Conservation (phyloP, 176 grass and related monocot species). For the Hyparrhenia diplandra region DNA sequence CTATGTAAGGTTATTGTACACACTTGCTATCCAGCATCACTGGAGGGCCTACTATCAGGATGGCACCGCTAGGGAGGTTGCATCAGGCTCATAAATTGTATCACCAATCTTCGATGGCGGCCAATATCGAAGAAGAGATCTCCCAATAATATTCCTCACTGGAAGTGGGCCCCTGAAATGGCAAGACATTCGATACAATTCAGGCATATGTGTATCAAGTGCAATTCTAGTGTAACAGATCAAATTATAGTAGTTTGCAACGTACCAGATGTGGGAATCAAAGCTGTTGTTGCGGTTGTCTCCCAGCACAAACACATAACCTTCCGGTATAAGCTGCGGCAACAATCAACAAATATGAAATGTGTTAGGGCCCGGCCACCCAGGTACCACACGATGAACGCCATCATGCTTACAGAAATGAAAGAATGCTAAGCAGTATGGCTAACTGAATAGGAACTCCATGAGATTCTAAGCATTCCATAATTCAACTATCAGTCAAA, state of each 20-base stretch:
- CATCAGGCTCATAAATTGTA: slow-evolving; percentile 34
- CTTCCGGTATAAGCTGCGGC: slow-evolving; percentile 72
- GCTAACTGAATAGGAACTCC: not conserved
- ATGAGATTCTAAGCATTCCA: not conserved
- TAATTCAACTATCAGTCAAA: not conserved
- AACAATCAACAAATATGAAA: not conserved
- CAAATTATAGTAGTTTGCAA: not conserved
- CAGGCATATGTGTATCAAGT: not conserved
- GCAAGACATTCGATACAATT: not conserved
- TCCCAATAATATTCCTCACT: slow-evolving; percentile 78
- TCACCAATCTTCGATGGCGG: slow-evolving; percentile 87
- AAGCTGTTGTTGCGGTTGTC: slow-evolving; percentile 96
- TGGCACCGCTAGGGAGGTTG: not conserved
- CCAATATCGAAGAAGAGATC: slow-evolving; percentile 89
- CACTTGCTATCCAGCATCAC: not conserved
- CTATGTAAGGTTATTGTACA: not conserved
- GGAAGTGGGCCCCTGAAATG: slow-evolving; percentile 80
- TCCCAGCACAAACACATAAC: slow-evolving; percentile 83
- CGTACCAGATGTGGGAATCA: slow-evolving; percentile 89
- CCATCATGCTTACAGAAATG: not conserved
- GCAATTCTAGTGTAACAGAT: not conserved
- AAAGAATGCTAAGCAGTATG: not conserved
- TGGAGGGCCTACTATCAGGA: not conserved
- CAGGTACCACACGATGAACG: not conserved
- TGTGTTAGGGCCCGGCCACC: not conserved